Evolutionary conservation across 1,284 basidiomycete species (phyloP).

Genomic region (Flammula alnicola): DNA sequence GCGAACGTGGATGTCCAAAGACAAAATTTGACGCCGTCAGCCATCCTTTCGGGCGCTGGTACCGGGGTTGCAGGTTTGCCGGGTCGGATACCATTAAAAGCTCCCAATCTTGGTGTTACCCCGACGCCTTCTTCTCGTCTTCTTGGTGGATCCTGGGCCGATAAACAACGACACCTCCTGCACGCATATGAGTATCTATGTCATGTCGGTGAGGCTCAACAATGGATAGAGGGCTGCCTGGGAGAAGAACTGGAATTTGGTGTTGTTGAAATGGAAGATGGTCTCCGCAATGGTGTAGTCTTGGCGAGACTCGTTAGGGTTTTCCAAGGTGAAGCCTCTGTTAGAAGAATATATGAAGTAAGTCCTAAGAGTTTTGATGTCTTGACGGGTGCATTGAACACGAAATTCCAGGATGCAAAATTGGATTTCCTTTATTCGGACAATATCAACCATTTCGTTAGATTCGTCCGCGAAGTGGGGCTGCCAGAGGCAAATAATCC

Average conservation of each 20-base stretch:
- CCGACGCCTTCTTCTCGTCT: slow-evolving; percentile 69
- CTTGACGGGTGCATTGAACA: neutral
- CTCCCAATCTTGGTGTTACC: slow-evolving; percentile 52
- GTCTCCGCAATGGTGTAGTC: slow-evolving; percentile 91
- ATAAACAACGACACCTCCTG: slow-evolving; percentile 73
- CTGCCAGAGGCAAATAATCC: slow-evolving; percentile 78
- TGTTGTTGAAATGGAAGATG: slow-evolving; percentile 95
- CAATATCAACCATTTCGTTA: slow-evolving; percentile 97
- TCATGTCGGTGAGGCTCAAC: slow-evolving; percentile 94
- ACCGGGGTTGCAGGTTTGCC: slow-evolving; percentile 68
- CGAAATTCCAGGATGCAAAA: slow-evolving; percentile 74
- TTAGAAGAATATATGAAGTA: slow-evolving; percentile 91
- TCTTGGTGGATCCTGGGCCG: slow-evolving; percentile 74
- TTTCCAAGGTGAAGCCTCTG: slow-evolving; percentile 82
- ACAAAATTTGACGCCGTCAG: slow-evolving; percentile 23
- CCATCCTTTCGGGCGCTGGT: slow-evolving; percentile 54
- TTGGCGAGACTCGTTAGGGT: slow-evolving; percentile 90
- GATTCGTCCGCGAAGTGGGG: slow-evolving; percentile 86
- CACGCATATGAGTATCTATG: slow-evolving; percentile 98
- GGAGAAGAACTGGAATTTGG: slow-evolving; percentile 88
- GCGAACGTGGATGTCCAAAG: slow-evolving; percentile 23
- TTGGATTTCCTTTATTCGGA: slow-evolving; percentile 96
- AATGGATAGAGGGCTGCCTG: slow-evolving; percentile 96
- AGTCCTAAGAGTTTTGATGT: slow-evolving; percentile 24
- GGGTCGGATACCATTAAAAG: slow-evolving; percentile 69